A percentile compares a stretch with the other conserved stretches of the same genome.
phyloP scores from a whole-genome alignment of 352 stramenopile genomes.

The Pythium coloratum region DNA sequence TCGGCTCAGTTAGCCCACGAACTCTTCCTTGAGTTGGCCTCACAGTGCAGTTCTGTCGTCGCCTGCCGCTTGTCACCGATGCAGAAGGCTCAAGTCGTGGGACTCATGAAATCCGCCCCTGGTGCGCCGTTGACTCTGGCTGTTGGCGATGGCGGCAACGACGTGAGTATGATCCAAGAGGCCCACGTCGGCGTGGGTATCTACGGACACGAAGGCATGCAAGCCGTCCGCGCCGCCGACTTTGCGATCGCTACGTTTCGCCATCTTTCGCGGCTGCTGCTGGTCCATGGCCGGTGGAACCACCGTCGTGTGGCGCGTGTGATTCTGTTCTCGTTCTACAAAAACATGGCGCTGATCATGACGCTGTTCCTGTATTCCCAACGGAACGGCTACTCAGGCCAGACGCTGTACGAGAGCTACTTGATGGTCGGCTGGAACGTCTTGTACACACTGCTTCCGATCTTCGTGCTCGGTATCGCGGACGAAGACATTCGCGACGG shows the following conservation, averaged over 20 bases:
- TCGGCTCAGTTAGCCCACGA: slow-evolving; percentile 43
- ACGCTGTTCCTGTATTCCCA: slow-evolving; percentile 89
- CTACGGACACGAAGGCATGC: slow-evolving; percentile 96
- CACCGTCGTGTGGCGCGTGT: slow-evolving; percentile 76
- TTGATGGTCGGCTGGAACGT: slow-evolving; percentile 96
- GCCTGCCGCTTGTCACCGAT: slow-evolving; percentile 88
- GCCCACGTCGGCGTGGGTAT: slow-evolving; percentile 98
- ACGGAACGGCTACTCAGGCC: slow-evolving; percentile 91
- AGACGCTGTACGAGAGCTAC: slow-evolving; percentile 88
- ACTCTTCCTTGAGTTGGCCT: slow-evolving; percentile 82
- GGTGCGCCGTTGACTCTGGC: slow-evolving; percentile 89
- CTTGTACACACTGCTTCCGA: slow-evolving; percentile 92
- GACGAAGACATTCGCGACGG: slow-evolving; percentile 83
- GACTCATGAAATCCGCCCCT: slow-evolving; percentile 88
- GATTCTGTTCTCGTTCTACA: slow-evolving; percentile 90
- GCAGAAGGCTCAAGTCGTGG: slow-evolving; percentile 93
- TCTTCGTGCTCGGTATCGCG: slow-evolving; percentile 85
- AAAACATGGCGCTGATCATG: slow-evolving; percentile 94
- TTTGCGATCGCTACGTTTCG: slow-evolving; percentile 86
- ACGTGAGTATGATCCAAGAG: slow-evolving; percentile 99
- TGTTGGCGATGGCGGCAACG: slow-evolving; percentile 98
- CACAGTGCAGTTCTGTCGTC: slow-evolving; percentile 85
- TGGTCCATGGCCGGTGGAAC: slow-evolving; percentile 87
- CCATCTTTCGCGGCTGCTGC: slow-evolving; percentile 71
- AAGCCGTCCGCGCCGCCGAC: slow-evolving; percentile 81